Evolutionary conservation across 2,329 filamentous ascomycete species (phyloP), one percentile per base, ranked within the genome.

Genomic region (Drechslerella dactyloides): DNA sequence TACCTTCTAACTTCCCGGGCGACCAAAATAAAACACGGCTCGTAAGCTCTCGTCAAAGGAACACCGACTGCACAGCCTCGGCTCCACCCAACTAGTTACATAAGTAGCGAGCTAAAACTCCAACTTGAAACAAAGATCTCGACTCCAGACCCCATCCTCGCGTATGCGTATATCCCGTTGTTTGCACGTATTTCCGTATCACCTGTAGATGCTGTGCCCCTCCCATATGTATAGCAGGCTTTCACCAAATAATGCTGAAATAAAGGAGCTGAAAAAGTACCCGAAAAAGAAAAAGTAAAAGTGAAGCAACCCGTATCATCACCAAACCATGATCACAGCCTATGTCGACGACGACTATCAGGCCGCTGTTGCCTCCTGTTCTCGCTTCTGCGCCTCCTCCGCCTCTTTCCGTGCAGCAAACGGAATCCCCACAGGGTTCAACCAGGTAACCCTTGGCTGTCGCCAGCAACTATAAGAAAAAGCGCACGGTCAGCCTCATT

Each of bases 401-500:
- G 57, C 56, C 30, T 72, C 48, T 55, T 63, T 72, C n/a, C 53
- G 42, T 23, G 68, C 68, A 56, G 69, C 62, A 24, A 73, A 73
- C 24, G 69, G 69, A 46, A 73, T 73, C 13, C 69, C 69, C 10
- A 73, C 69, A 52, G 69, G 57, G 50, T 73, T 73, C 19, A 73
- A 33, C 69, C 69, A 73, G n/a, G 69, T 73, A 58, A 73, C 69
- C 42, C 69, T 73, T 19, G 69, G 63, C 40, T 73, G 69, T 50
- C 69, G 66, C 69, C 69, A 73, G 58, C 69, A 73, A 33, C 69
- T 73, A n/a, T 40, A 17, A 63, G n/a, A n/a, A 37, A 46, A 17
- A 15, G 17, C 3, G n/a, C 23, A 7, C 27, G 17, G 58, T 64
- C 59, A 60, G 66, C 54, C 23, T n/a, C 24, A n/a, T n/a, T n/a